Evolutionary conservation across 2,329 filamentous ascomycete species (phyloP).

Genomic region (Tolypocladium amazonense): DNA sequence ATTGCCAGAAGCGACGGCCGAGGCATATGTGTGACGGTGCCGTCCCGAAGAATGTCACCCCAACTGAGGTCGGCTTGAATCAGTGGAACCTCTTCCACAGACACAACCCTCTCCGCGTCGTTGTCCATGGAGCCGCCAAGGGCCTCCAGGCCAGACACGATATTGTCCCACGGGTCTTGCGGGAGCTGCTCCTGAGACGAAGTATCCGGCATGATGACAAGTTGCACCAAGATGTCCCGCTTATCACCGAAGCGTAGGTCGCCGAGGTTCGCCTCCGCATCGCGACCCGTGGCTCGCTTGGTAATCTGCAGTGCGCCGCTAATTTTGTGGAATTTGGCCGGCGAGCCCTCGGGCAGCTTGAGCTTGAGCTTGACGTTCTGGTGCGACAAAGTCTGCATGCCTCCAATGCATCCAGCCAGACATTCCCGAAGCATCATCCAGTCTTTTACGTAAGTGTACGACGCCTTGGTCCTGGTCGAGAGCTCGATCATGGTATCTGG

Average conservation of each 20-base stretch:
- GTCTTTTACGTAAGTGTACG: constrained; percentile 97
- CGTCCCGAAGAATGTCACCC: constrained; percentile 86
- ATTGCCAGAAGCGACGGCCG: constrained; percentile 88
- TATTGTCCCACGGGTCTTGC: constrained; percentile 93
- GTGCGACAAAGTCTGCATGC: constrained; percentile 89
- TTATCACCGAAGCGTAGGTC: constrained; percentile 95
- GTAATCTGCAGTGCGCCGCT: constrained; percentile 93
- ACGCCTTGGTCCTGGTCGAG: constrained; percentile 89
- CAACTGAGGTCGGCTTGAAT: constrained; percentile 92
- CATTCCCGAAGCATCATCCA: constrained; percentile 99
- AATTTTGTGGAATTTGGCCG: constrained; percentile 97
- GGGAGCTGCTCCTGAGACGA: constrained; percentile 73
- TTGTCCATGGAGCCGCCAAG: constrained; percentile 79
- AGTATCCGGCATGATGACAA: constrained; percentile 83
- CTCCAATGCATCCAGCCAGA: constrained; percentile 82
- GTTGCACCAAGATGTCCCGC: constrained; percentile 81
- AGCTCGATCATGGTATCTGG: constrained; percentile 98
- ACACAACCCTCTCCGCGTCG: constrained; percentile 72
- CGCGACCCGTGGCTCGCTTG: constrained; percentile 86
- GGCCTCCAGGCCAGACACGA: constrained; percentile 90
- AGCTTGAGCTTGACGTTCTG: constrained; percentile 96
- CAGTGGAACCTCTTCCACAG: constrained; percentile 87
- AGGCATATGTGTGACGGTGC: constrained; percentile 73
- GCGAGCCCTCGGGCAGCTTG: constrained; percentile 87
- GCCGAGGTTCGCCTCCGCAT: constrained; percentile 85